phyloP scores from a whole-genome alignment of 768 basidiomycete species.

The Suillus variegatus region DNA sequence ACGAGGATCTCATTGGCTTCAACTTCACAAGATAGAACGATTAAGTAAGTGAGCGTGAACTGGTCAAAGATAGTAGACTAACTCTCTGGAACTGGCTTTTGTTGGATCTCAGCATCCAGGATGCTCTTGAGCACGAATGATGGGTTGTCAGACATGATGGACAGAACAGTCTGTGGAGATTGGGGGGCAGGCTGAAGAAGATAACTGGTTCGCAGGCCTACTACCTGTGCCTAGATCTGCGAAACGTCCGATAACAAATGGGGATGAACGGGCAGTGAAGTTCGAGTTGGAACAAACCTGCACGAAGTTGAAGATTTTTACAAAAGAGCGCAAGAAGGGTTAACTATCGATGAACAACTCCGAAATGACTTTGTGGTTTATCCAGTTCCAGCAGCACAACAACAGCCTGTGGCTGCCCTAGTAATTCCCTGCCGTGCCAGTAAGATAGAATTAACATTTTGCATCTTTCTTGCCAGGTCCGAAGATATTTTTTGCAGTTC shows the following conservation, averaged over 20 bases:
- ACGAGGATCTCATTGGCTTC: slow-evolving; percentile 82
- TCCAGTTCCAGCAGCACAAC: too few relatives aligned
- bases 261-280: too few relatives aligned
- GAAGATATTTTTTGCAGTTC: too few relatives aligned
- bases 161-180: neutral
- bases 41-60: slow-evolving; percentile 10
- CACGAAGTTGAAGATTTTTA: too few relatives aligned
- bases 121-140: slow-evolving; percentile 77
- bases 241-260: neutral
- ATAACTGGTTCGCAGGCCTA: neutral
- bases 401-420: too few relatives aligned
- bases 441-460: too few relatives aligned
- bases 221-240: neutral
- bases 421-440: too few relatives aligned
- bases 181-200: slow-evolving; percentile 12
- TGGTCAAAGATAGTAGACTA: slow-evolving; percentile 19
- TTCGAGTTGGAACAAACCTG: too few relatives aligned
- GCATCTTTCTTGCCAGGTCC: too few relatives aligned
- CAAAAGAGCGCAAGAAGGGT: too few relatives aligned
- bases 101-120: slow-evolving; percentile 69
- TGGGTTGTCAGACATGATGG: slow-evolving; percentile 67
- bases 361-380: too few relatives aligned
- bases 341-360: too few relatives aligned
- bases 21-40: slow-evolving; percentile 40
- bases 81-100: slow-evolving; percentile 74